Base-by-base conservation (phyloP, 1,139 yeast genomes). In the Debaryomyces subglobosus region DNA sequence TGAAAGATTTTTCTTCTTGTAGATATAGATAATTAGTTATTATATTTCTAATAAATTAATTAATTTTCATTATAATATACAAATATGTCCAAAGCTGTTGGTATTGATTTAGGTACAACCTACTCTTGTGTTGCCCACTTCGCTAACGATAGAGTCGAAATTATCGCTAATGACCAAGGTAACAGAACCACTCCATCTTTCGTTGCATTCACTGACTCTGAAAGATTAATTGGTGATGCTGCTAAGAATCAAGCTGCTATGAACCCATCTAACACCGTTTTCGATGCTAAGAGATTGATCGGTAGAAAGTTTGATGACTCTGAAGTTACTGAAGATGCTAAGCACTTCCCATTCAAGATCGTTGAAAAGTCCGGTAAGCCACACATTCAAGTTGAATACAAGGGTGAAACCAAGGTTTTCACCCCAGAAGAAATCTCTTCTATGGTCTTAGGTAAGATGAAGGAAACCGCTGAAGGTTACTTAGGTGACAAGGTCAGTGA, bases 241-340 rank as follows among this genome's bases (percentile, higher is more conserved):
- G 97, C 97, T 72, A 91, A 91, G 89, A 91, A 91, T 79, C 97
- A 91, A 81, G 97, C 97, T 71, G 97, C 97, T 72, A 81, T 90
- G 78, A 90, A 91, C 91, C 96, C 97, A 77, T 79, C 74, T 68
- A 90, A 91, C 88, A 91, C 97, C 64, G 96, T 91, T 67, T 91
- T 91, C 78, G 97, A 91, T 71, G 97, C 97, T 68, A 91, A 91
- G 86, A 94, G 97, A 82, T 85, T 91, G 58, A 76, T 76, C 56
- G 81, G 81, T 61, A 69, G 81, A 62, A 75, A 70, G 62, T 75
- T 68, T 58, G 65, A 61, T 32, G 81, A 76, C 48, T 65, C 65
- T 42, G 75, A 74, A 51, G 79, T 75, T 38, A 77, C 70, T 56
- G 66, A 66, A 53, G 80, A 75, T 58, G 60, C 71, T 51, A 70